Base-by-base conservation (phyloP, 2,329 filamentous ascomycete species). In the Laburnicola sp. region DNA sequence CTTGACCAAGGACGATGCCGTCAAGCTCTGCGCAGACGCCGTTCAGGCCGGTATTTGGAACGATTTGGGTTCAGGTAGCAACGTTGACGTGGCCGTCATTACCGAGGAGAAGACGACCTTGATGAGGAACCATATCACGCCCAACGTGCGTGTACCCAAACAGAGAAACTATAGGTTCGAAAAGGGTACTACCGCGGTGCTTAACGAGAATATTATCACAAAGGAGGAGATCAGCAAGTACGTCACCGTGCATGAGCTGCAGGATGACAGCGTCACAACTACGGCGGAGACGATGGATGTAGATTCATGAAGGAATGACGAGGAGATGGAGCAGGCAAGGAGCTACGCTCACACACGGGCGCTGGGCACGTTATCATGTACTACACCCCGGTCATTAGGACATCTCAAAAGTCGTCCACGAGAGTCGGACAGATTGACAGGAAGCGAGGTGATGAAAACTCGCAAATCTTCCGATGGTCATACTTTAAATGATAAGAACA, bases 31-130 rank as follows among this genome's bases (percentile, higher is more conserved):
- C 70, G 83, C 88, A 50, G 87, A 97, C 63, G 93, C 93, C 40
- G 97, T 99, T 69, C 81, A 91, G 78, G 88, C 95, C 8, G 94
- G 94, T 86, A 96, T 99, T 77, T 99, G 94, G 81, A 99, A 99
- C 81, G 94, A 99, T 76, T 74, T 99, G 72, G 94, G 94, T 10
- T 97, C 91, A 3, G 94, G 94, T 66, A 96, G 90, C 72, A 99
- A 99, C 73, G 94, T 99, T 51, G 95, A 99, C 70, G 89, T 99
- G 30, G 93, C 91, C 59, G 84, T 99, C 66, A 99, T 99, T 72
- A 96, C 93, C 55, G 83, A 87, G 66, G 92, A 97, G 65, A 97
- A 96, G 86, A 96, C 94, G 26, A 94, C 89, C 26, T 77, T 99
- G 71, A 82, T 95, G 82, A 84, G 94, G 69, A 96, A 96, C 78